phyloP scores from a whole-genome alignment of 78 protist genomes.

The Dictyostelium citrinum region DNA sequence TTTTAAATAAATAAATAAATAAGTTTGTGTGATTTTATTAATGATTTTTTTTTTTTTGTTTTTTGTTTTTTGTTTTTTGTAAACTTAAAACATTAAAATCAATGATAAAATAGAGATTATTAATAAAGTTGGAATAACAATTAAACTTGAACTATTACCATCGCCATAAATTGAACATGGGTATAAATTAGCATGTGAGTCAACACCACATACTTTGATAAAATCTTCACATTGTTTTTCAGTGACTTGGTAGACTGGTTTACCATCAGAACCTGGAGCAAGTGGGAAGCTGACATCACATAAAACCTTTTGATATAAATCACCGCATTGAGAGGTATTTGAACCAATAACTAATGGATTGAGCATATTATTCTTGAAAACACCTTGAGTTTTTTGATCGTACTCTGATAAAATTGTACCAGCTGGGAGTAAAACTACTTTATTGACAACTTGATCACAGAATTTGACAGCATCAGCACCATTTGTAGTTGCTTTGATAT shows the following conservation, averaged over 20 bases:
- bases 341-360: conserved; percentile 14
- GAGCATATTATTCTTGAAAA: not conserved
- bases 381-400: not conserved
- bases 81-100: not conserved
- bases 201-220: not conserved
- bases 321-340: not conserved
- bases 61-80: not conserved
- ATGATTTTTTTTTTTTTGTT: not conserved
- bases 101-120: not conserved
- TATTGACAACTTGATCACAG: not conserved
- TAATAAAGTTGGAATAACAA: not conserved
- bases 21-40: not conserved
- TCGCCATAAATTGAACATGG: conserved; percentile 24
- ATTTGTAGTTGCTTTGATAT: too few species aligned
- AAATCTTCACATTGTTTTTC: not conserved
- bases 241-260: not conserved
- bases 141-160: not conserved
- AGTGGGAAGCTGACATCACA: conserved; percentile 47
- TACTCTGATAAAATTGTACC: not conserved
- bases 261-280: conserved; percentile 15
- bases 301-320: not conserved
- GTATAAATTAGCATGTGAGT: conserved; percentile 7
- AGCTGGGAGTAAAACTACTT: conserved; percentile 7
- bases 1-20: not conserved
- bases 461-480: not conserved